These are phyloP conservation scores for Spathaspora sp. DNA, from an alignment of 1,139 yeast species.

Conservation along the genomic window DNA sequence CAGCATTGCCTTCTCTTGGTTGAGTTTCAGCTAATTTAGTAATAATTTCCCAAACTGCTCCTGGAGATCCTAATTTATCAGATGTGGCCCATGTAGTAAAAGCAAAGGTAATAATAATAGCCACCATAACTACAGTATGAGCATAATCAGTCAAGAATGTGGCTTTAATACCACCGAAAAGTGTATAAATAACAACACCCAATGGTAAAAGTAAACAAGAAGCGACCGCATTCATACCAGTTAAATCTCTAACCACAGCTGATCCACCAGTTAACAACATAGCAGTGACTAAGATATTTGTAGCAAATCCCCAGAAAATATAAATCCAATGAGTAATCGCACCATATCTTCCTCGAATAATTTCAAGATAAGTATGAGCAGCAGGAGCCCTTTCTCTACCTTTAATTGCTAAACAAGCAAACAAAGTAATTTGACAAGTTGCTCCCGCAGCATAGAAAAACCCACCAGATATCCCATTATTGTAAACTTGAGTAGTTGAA, in stretches of 20 bases:
- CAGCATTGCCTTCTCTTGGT: conserved; percentile 77
- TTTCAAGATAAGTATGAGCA: conserved; percentile 58
- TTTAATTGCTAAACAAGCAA: conserved; percentile 54
- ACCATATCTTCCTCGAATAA: conserved; percentile 53
- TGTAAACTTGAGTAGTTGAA: conserved; percentile 74
- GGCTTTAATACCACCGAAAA: conserved; percentile 89
- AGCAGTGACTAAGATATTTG: conserved; percentile 83
- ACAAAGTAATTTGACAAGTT: conserved; percentile 51
- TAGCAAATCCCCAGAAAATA: conserved; percentile 79
- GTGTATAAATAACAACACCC: conserved; percentile 79
- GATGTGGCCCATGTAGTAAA: conserved; percentile 63
- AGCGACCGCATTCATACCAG: conserved; percentile 84
- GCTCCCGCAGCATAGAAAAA: conserved; percentile 56
- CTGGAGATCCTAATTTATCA: conserved; percentile 76
- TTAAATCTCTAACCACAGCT: conserved; percentile 70
- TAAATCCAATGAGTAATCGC: conserved; percentile 62
- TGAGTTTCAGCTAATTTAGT: conserved; percentile 53
- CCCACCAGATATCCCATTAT: conserved; percentile 67
- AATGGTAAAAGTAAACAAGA: conserved; percentile 79
- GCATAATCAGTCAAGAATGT: conserved; percentile 86
- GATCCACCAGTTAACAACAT: conserved; percentile 88
- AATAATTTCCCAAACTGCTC: conserved; percentile 68
- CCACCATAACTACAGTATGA: conserved; percentile 65
- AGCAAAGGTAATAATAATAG: conserved; percentile 61
- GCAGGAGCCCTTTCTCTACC: conserved; percentile 58